Percentiles rank a stretch among this genome's conserved stretches.
Evolutionary conservation across 257 asterid genomes (phyloP).

Genomic region (Salvia splendens): DNA sequence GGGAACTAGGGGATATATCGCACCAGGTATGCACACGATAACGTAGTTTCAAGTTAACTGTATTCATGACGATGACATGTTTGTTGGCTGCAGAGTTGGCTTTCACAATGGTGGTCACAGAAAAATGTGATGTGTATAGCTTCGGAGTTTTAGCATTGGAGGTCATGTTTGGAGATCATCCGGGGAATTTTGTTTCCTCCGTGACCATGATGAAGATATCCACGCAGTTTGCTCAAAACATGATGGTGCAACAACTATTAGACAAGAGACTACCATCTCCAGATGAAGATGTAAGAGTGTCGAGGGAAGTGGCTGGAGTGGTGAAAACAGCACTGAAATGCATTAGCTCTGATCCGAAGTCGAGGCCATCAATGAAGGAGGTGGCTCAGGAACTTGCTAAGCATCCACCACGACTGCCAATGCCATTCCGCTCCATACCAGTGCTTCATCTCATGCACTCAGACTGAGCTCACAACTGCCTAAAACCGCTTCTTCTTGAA

Average conservation of each 20-base stretch:
- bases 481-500: too few species aligned
- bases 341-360: background rate
- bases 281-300: background rate
- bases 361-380: slow-evolving; percentile 17
- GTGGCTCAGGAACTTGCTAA: background rate
- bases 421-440: too few species aligned
- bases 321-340: background rate
- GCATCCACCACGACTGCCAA: too few species aligned
- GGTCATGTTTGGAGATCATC: slow-evolving; percentile 33
- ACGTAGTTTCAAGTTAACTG: too few species aligned
- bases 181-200: slow-evolving; percentile 15
- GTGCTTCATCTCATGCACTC: too few species aligned
- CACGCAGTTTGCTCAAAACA: background rate
- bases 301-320: background rate
- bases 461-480: too few species aligned
- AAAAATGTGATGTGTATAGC: slow-evolving; percentile 39
- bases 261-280: too few species aligned
- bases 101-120: slow-evolving; percentile 31
- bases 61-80: too few species aligned
- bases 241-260: background rate
- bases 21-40: slow-evolving; percentile 30
- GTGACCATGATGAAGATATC: background rate
- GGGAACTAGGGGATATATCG: slow-evolving; percentile 37
- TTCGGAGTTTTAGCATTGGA: slow-evolving; percentile 40
- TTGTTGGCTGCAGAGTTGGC: slow-evolving; percentile 33